Evolutionary conservation across 768 basidiomycete species (phyloP).

Genomic region (Boletus patriciae): DNA sequence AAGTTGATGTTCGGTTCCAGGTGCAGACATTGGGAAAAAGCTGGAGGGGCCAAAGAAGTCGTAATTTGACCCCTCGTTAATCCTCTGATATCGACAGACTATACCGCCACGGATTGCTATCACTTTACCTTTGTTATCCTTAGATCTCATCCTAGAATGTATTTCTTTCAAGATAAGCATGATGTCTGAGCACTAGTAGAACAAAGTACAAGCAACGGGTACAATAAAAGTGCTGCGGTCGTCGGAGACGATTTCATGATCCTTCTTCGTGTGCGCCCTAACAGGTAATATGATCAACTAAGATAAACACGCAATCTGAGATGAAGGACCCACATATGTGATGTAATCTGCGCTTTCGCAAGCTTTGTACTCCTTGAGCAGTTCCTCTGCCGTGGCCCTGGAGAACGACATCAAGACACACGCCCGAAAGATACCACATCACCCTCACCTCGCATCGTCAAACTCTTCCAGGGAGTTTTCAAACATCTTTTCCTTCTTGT

Average conservation of each 20-base stretch:
- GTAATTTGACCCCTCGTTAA: slow-evolving; percentile 46
- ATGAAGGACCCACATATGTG: slow-evolving; percentile 59
- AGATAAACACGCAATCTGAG: neutral
- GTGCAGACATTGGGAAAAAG: slow-evolving; percentile 83
- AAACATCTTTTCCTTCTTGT: slow-evolving; percentile 97
- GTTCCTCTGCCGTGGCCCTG: slow-evolving; percentile 83
- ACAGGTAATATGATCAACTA: neutral
- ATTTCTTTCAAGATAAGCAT: slow-evolving; percentile 11
- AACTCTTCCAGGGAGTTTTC: slow-evolving; percentile 93
- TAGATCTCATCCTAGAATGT: slow-evolving; percentile 30
- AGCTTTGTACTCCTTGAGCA: slow-evolving; percentile 93
- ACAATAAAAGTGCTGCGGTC: neutral
- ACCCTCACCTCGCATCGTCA: slow-evolving; percentile 85
- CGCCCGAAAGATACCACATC: neutral
- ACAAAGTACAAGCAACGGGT: neutral
- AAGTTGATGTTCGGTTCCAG: slow-evolving; percentile 36
- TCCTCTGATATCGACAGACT: slow-evolving; percentile 32
- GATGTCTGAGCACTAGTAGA: slow-evolving; percentile 2
- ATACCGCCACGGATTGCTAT: slow-evolving; percentile 19
- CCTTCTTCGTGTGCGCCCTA: slow-evolving; percentile 40
- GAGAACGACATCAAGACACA: neutral
- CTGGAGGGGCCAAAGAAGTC: slow-evolving; percentile 76
- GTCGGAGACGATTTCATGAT: slow-evolving; percentile 9
- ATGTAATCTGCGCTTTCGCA: slow-evolving; percentile 96
- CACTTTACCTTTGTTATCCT: slow-evolving; percentile 15